A percentile compares a stretch with the other conserved stretches of the same genome.
These are phyloP conservation scores for Trichoderma gamsii DNA, from an alignment of 495 filamentous ascomycete genomes.

Conservation along the genomic window DNA sequence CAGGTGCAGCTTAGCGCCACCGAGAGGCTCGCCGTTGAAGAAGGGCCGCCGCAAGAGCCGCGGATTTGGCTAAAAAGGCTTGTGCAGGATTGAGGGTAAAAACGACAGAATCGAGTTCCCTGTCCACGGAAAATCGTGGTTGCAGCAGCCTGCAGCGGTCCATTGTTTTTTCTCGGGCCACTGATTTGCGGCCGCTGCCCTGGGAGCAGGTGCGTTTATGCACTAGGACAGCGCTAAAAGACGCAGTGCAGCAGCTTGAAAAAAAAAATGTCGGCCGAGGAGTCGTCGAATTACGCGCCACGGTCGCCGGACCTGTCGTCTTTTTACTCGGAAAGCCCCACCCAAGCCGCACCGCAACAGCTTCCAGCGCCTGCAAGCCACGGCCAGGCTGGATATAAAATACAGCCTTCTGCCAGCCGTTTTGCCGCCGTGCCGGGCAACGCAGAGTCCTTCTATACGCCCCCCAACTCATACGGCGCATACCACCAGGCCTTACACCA, in stretches of 20 bases:
- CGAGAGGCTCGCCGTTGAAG: neutral
- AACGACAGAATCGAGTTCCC: neutral
- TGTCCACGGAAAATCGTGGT: neutral
- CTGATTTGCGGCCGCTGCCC: neutral
- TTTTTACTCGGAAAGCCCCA: constrained; percentile 33
- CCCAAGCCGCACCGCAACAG: constrained; percentile 18
- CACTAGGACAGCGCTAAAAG: constrained; percentile 5
- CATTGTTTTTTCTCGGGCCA: neutral
- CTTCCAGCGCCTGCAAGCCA: constrained; percentile 16
- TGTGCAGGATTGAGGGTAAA: neutral
- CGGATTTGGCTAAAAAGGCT: neutral
- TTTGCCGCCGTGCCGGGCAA: neutral
- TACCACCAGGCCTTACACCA: constrained; percentile 8
- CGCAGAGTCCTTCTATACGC: constrained; percentile 6
- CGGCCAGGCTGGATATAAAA: constrained; percentile 15
- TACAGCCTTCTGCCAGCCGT: neutral
- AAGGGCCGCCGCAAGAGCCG: neutral
- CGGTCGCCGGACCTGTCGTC: constrained; percentile 51
- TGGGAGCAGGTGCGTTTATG: constrained; percentile 3
- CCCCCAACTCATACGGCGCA: constrained; percentile 15
- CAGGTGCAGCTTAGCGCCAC: neutral
- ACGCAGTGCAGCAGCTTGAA: neutral
- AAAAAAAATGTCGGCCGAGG: constrained; percentile 37
- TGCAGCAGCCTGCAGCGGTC: neutral
- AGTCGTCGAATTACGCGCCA: constrained; percentile 41